Base-by-base conservation (phyloP, 495 filamentous ascomycete genomes). In the Lasiosphaeriaceae sp. region DNA sequence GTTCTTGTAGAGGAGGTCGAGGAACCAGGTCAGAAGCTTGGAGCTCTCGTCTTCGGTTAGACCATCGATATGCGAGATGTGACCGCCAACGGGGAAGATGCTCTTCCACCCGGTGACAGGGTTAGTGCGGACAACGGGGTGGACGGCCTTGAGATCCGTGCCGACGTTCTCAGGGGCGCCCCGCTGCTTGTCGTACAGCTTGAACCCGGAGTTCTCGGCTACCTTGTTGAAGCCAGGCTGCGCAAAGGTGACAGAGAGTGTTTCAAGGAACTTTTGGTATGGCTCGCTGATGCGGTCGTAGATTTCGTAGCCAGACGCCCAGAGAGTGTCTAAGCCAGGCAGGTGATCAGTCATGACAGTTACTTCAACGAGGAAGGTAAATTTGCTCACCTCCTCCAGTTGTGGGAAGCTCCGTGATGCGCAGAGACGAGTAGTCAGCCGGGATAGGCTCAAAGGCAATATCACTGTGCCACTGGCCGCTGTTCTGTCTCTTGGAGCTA, bases 41-140 rank as follows among this genome's bases (percentile, higher is more conserved):
- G 76, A 64, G 57, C 79, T 83, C 71, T 92, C 89, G 20, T 81
- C 74, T 16, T 81, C 74, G 0, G 79, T 80, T 9, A 92, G 54
- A 2, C 78, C 88, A 65, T 90, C 86, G 68, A 91, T 86, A 22
- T 80, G 73, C 49, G 77, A 72, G 8, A 82, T 74, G 63, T 89
- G 86, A 12, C 76, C 73, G 29, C 85, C 84, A 43, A 86, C 77
- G 6, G 81, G 83, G 63, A 83, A 91, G 19, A 92, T 70, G 19
- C 71, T 78, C 65, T 92, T 91, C 87, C 88, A 91, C 0, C 88
- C 88, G 0, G 87, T 90, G 0, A 90, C 84, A 0, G 89, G 89
- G 60, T 92, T 90, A 11, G 87, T 91, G 11, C 89, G 81, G 16
- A 91, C 76, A 2, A 90, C 82, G 0, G 86, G 85, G 56, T 92